Base-by-base conservation (phyloP, 1,284 basidiomycete genomes). In the Ustilago curta region DNA sequence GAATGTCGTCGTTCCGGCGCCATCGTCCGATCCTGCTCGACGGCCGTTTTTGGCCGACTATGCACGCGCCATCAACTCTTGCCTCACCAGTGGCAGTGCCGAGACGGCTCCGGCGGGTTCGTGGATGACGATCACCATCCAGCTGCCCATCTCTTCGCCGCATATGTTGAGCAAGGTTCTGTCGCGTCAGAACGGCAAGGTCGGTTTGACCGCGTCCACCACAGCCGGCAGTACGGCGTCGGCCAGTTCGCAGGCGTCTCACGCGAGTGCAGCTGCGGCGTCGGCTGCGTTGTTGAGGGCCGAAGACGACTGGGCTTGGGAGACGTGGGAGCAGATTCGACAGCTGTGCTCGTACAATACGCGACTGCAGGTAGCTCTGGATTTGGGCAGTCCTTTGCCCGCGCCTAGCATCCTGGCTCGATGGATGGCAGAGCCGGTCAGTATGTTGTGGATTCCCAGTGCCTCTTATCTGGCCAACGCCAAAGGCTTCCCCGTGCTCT, bases 301-400 rank as follows among this genome's bases (percentile, higher is more conserved):
- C 68, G 68, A 85, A 73, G 57, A 84, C 59, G 77, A 82, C 70
- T 84, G 83, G 83, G 82, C 82, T 0, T 99, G 96, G 95, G 95
- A 99, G 85, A 94, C 95, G 88, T 99, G 97, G 97, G 95, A 98
- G 85, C 89, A 91, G 49, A 93, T 99, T 65, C 89, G 95, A 63
- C 91, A 91, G 3, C 88, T 97, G 19, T 98, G 96, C 85, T 91
- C 91, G 55, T 96, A 95, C 85, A 91, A 91, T 84, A 88, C 90
- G 6, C 89, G 95, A 19, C 85, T 99, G 51, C 66, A 76, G 18
- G 47, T 77, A 94, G 95, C 93, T 8, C 89, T 99, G 37, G 97
- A 99, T 86, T 88, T 99, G 25, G 90, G 92, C 5, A 91, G 91
- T 32, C 93, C 94, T 0, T 88, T 97, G 25, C 82, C 83, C 7